Evolutionary conservation across 306 rosid genomes (phyloP).

Genomic region (Purshia tridentata): DNA sequence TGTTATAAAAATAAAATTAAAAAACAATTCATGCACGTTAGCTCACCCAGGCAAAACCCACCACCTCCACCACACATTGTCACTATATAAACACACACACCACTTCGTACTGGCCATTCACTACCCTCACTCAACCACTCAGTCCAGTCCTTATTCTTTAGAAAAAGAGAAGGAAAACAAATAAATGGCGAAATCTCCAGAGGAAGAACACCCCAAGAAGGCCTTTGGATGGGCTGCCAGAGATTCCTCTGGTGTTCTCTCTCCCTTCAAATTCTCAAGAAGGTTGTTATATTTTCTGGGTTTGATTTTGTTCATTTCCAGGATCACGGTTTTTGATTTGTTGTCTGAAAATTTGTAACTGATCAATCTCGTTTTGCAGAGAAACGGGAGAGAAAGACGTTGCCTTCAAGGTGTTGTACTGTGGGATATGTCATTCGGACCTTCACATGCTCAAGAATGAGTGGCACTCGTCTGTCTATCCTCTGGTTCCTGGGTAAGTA

Average conservation of each 20-base stretch:
- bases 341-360: neutral
- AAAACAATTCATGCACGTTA: too few relatives aligned
- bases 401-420: constrained; percentile 18
- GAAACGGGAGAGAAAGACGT: constrained; percentile 25
- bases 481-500: constrained; percentile 12
- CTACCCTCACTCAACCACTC: too few relatives aligned
- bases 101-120: too few relatives aligned
- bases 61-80: neutral
- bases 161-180: too few relatives aligned
- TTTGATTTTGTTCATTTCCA: too few relatives aligned
- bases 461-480: constrained; percentile 15
- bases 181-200: constrained; percentile 2
- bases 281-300: constrained; percentile 13
- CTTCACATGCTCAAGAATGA: constrained; percentile 24
- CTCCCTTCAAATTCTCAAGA: constrained; percentile 37
- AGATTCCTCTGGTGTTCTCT: constrained; percentile 30
- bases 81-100: too few relatives aligned
- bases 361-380: constrained; percentile 11
- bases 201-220: constrained; percentile 22
- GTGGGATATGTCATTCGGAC: constrained; percentile 38
- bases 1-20: too few relatives aligned
- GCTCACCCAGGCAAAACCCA: neutral
- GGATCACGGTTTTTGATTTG: too few relatives aligned
- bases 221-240: constrained; percentile 37
- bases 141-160: too few relatives aligned